Base-by-base conservation (phyloP, 2,329 filamentous ascomycete species). In the Emericellopsis atlantica region DNA sequence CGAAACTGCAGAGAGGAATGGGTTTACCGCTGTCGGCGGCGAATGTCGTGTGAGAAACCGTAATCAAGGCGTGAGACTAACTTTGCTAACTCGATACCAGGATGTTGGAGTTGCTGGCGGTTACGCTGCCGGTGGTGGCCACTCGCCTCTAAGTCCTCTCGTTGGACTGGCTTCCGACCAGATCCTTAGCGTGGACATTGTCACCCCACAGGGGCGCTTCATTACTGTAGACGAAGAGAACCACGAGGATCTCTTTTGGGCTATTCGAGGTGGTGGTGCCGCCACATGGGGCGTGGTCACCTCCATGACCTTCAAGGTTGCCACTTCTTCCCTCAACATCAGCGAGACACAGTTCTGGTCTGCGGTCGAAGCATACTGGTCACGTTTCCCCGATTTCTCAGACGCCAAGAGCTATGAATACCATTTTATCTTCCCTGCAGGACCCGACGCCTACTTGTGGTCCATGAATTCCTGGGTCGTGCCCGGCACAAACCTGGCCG, bases 1-100 rank as follows among this genome's bases (percentile, higher is more conserved):
- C 48, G 62, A 63, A 26, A 65, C 62, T 29, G 72, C 70, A 4
- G 54, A 70, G 22, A 51, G 61, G 36, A 54, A 67, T 35, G 66
- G 64, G 2, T 59, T 69, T 23, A 66, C 62, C 0, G 62, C 71
- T 6, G 66, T 78, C 12, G 72, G 70, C 23, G 74, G 74, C 9
- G 69, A 72, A 33, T 71, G 71, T 37, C 55, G 49, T 24, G 55
- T 55, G 47, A 50, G 49, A 51, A 43, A 11, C 16, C 6, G 18
- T 32, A 6, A 4, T 14, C 23, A 31, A 24, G 18, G 22, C 26
- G n/a, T n/a, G 14, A 23, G 38, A 12, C 31, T 3, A 5, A 33
- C n/a, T 37, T 18, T 31, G 16, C 9, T 32, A 6, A 23, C 11
- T 14, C 18, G 24, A 40, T 18, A 23, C 32, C 37, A 46, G 47